Percentiles rank a stretch among this genome's conserved stretches.
Evolutionary conservation across 2,329 filamentous ascomycete species (phyloP).

Genomic region (Orbilia javanica): DNA sequence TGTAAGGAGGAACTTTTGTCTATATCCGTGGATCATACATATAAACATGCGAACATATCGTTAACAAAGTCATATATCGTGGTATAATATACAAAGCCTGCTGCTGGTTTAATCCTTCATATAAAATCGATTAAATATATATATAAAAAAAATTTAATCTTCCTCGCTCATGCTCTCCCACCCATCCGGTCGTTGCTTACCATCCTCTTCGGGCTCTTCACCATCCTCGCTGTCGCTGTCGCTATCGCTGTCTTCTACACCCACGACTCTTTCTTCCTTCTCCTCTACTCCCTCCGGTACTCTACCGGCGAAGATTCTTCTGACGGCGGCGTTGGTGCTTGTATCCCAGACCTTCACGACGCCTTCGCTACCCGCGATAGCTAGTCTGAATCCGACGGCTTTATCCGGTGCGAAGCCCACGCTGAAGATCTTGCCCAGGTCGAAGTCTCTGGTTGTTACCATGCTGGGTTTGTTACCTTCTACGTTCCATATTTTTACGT

Average conservation of each 20-base stretch:
- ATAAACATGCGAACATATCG: no score
- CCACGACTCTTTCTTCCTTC: conserved; percentile 80
- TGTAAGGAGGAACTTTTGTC: conserved; percentile 35
- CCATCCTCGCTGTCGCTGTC: conserved; percentile 68
- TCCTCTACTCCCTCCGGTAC: conserved; percentile 74
- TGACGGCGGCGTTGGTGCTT: conserved; percentile 87
- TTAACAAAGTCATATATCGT: no score
- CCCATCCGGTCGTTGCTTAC: conserved; percentile 65
- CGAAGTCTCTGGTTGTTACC: conserved; percentile 90
- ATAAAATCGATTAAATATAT: no score
- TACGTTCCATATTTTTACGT: conserved; percentile 97
- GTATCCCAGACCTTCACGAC: conserved; percentile 96
- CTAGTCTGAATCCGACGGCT: conserved; percentile 90
- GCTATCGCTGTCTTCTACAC: conserved; percentile 73
- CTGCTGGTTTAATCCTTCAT: no score
- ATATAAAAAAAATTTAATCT: no score
- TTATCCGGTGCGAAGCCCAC: conserved; percentile 89
- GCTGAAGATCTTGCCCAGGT: conserved; percentile 94
- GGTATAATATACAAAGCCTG: conserved; percentile 38
- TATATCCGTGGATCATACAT: conserved; percentile 23
- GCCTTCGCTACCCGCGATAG: conserved; percentile 94
- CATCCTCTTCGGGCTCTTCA: conserved; percentile 45
- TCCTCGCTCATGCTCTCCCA: conserved; percentile 72
- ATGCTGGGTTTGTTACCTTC: conserved; percentile 79
- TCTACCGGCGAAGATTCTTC: conserved; percentile 82